phyloP scores from a whole-genome alignment of 208 protist species.

The Leishmania tropica region DNA sequence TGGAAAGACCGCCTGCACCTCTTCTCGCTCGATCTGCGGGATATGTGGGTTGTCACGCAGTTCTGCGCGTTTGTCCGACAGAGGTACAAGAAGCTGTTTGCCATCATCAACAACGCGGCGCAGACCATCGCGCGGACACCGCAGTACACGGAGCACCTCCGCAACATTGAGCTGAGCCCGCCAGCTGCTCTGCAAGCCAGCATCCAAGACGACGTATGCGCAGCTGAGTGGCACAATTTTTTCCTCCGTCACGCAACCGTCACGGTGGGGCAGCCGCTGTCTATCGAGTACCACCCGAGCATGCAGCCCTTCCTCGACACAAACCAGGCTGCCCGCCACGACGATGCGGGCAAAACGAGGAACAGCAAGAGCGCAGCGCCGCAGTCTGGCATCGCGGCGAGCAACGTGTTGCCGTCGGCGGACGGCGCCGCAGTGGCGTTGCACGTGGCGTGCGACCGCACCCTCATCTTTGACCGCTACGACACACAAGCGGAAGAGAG shows the following conservation, averaged over 20 bases:
- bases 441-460: constrained; percentile 21
- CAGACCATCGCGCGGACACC: constrained; percentile 96
- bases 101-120: constrained; percentile 98
- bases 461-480: constrained; percentile 86
- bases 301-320: constrained; percentile 49
- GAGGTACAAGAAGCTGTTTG: constrained; percentile 80
- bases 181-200: constrained; percentile 45
- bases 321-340: constrained; percentile 1
- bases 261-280: constrained; percentile 68
- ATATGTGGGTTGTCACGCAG: constrained; percentile 93
- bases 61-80: constrained; percentile 89
- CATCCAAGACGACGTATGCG: constrained; percentile 43
- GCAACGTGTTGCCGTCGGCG: background rate
- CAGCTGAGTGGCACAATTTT: constrained; percentile 79
- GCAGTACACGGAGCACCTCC: constrained; percentile 90
- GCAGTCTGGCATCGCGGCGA: constrained; percentile 7
- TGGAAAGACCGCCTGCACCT: constrained; percentile 94
- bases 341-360: background rate
- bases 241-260: constrained; percentile 81
- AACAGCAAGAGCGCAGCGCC: background rate
- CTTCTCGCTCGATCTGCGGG: constrained; percentile 95
- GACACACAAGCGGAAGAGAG: constrained; percentile 88
- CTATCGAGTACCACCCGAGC: constrained; percentile 61
- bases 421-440: constrained; percentile 14
- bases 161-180: constrained; percentile 65